Conservation (phyloP, 805 yeast species). For the Debaryomyces prosopidis region DNA sequence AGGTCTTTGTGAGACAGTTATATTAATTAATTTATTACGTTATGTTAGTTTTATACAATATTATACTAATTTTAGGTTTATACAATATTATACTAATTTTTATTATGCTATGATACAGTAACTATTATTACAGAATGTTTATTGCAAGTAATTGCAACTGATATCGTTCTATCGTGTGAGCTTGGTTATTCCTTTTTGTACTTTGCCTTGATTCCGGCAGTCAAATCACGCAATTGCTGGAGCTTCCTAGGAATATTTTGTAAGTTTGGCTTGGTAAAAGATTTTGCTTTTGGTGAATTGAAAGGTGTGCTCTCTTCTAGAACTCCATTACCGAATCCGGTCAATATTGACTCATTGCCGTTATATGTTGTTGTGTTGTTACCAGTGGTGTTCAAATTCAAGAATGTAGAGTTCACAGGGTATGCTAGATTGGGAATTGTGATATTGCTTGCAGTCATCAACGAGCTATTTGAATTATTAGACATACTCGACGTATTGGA, state of each 20-base stretch:
- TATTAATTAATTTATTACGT: too few relatives aligned
- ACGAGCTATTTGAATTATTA: constrained; percentile 5
- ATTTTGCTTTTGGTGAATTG: constrained; percentile 24
- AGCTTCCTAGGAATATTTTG: constrained; percentile 13
- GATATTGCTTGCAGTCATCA: constrained; percentile 5
- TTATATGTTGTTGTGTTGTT: constrained; percentile 15
- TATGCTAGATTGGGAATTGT: background rate
- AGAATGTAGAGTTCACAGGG: constrained; percentile 14
- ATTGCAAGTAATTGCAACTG: background rate
- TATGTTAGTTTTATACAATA: background rate
- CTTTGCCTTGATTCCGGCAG: constrained; percentile 26
- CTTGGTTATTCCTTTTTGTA: constrained; percentile 13
- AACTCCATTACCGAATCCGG: constrained; percentile 37
- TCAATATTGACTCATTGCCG: constrained; percentile 27
- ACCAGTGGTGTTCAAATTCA: constrained; percentile 13
- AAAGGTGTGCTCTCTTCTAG: constrained; percentile 40
- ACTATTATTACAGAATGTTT: constrained; percentile 1
- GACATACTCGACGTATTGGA: constrained; percentile 3
- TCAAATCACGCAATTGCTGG: constrained; percentile 23
- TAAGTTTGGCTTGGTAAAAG: constrained; percentile 5
- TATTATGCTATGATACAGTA: constrained; percentile 1
- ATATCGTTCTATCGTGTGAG: background rate
- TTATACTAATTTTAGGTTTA: background rate
- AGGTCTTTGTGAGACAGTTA: too few relatives aligned
- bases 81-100: background rate